Conservation (phyloP, 148 eudicot genomes). For the Chenopodium berlandieri region DNA sequence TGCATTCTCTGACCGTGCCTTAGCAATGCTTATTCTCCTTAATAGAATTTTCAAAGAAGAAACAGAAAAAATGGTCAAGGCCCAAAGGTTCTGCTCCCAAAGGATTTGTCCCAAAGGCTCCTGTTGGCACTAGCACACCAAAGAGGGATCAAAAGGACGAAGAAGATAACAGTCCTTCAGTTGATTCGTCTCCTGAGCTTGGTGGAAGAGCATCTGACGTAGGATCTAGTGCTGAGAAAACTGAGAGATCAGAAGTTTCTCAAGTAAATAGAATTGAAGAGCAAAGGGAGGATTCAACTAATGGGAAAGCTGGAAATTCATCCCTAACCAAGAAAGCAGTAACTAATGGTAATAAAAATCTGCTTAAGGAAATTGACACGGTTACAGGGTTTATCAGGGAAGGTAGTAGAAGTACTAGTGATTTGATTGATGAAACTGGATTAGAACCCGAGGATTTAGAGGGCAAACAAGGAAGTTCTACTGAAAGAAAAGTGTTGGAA, state of each 20-base stretch:
- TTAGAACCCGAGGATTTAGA: constrained; percentile 19
- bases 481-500: constrained; percentile 17
- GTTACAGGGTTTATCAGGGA: constrained; percentile 24
- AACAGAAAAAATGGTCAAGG: constrained; percentile 48
- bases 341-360: constrained; percentile 19
- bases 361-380: constrained; percentile 38
- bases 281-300: constrained; percentile 35
- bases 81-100: constrained; percentile 52
- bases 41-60: constrained; percentile 67
- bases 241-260: constrained; percentile 20
- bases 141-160: constrained; percentile 44
- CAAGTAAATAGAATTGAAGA: constrained; percentile 32
- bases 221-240: constrained; percentile 28
- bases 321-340: constrained; percentile 3
- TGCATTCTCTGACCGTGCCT: constrained; percentile 4
- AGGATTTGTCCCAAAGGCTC: constrained; percentile 64
- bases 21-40: constrained; percentile 9
- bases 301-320: constrained; percentile 26
- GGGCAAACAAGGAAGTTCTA: constrained; percentile 7
- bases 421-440: constrained; percentile 17
- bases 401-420: constrained; percentile 20
- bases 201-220: constrained; percentile 35
- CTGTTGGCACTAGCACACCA: constrained; percentile 38
- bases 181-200: constrained; percentile 29
- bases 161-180: constrained; percentile 37